These are phyloP conservation scores for Phytophthora megakarya DNA, from an alignment of 352 stramenopile genomes.

Conservation along the genomic window DNA sequence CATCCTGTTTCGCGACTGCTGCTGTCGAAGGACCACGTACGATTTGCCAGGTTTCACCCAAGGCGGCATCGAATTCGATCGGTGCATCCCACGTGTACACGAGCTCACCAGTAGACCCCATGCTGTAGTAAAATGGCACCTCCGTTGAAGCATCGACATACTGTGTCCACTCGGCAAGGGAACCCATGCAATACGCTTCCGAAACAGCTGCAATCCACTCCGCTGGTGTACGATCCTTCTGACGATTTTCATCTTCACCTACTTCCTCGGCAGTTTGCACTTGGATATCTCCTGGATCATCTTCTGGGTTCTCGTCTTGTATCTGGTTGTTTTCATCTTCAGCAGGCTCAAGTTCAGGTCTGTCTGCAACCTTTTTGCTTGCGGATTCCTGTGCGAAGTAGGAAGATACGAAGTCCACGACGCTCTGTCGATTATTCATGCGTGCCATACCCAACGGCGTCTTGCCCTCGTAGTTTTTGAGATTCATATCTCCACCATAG, in stretches of 20 bases:
- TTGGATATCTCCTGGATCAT: not conserved
- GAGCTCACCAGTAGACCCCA: slow-evolving; percentile 4
- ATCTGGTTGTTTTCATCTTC: slow-evolving; percentile 17
- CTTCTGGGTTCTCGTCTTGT: slow-evolving; percentile 6
- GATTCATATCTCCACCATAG: slow-evolving; percentile 83
- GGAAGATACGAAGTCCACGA: slow-evolving; percentile 66
- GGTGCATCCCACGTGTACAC: slow-evolving; percentile 64
- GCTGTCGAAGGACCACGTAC: slow-evolving; percentile 39
- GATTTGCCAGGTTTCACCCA: slow-evolving; percentile 66
- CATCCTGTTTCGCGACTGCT: not conserved
- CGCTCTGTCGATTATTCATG: slow-evolving; percentile 58
- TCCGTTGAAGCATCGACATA: slow-evolving; percentile 67
- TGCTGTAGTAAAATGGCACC: slow-evolving; percentile 54
- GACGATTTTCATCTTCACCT: slow-evolving; percentile 17
- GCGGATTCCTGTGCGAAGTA: slow-evolving; percentile 64
- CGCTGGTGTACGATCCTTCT: slow-evolving; percentile 27
- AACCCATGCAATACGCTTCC: slow-evolving; percentile 55
- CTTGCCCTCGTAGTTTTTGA: slow-evolving; percentile 83
- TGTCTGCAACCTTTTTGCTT: slow-evolving; percentile 9
- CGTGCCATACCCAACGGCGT: slow-evolving; percentile 77
- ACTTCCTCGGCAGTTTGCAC: slow-evolving; percentile 10
- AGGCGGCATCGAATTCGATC: slow-evolving; percentile 69
- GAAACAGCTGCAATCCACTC: slow-evolving; percentile 55
- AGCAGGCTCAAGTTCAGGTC: slow-evolving; percentile 9
- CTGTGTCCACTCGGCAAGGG: slow-evolving; percentile 74